Evolutionary conservation across 2,329 filamentous ascomycete genomes (phyloP).

Genomic region (Escovopsis sp.): DNA sequence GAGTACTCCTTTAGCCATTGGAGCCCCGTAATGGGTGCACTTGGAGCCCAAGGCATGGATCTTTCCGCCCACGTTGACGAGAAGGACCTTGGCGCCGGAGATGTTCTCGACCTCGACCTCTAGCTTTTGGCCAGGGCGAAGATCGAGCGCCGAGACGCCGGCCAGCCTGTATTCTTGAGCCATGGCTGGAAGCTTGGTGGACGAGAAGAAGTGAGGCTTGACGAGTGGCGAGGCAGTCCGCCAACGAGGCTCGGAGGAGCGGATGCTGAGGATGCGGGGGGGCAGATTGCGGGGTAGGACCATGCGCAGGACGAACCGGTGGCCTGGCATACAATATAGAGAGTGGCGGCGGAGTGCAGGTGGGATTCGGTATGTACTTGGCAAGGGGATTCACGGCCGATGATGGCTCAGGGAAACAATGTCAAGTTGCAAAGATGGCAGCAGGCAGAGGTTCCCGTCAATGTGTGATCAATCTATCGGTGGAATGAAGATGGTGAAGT

Average conservation of each 20-base stretch:
- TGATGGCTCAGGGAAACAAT: no score
- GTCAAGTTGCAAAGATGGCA: no score
- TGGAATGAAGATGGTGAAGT: no score
- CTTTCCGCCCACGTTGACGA: slow-evolving; percentile 64
- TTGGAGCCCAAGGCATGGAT: slow-evolving; percentile 69
- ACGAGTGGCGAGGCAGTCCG: not conserved
- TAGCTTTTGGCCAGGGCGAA: slow-evolving; percentile 70
- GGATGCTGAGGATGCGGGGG: slow-evolving; percentile 4
- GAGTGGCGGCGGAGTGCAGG: no score
- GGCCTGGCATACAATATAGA: no score
- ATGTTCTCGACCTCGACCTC: slow-evolving; percentile 87
- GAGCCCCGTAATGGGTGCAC: slow-evolving; percentile 88
- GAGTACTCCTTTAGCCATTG: slow-evolving; percentile 72
- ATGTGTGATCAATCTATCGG: no score
- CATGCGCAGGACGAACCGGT: slow-evolving; percentile 1
- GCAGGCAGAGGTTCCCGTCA: no score
- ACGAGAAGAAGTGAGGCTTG: slow-evolving; percentile 10
- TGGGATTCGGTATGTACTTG: no score
- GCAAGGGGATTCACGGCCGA: no score
- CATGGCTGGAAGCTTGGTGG: slow-evolving; percentile 25
- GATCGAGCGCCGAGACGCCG: slow-evolving; percentile 55
- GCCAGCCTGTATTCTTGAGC: slow-evolving; percentile 56
- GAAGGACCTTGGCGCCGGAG: slow-evolving; percentile 69
- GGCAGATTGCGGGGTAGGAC: slow-evolving; percentile 5
- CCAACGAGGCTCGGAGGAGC: not conserved